Base-by-base conservation (phyloP, 2,329 filamentous ascomycete species). In the Exserohilum rostratum region DNA sequence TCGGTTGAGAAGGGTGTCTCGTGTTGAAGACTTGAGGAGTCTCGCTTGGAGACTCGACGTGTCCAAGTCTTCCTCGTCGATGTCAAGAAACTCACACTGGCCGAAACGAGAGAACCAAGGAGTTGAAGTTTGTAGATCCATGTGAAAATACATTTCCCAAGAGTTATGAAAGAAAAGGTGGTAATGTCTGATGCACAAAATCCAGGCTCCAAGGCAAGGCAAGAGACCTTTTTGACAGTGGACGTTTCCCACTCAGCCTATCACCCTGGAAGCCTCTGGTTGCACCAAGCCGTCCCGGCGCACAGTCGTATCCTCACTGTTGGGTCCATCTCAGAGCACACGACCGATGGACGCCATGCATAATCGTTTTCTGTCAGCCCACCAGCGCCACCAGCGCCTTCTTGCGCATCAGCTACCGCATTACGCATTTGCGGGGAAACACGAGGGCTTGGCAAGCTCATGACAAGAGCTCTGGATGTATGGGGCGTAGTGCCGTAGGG, bases 51-150 rank as follows among this genome's bases (percentile, higher is more conserved):
- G 61, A 37, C 58, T 60, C 18, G 66, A 64, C 3, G 65, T 71
- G 33, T 73, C 68, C 18, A 74, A 50, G n/a, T 71, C 67, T 17
- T 69, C 57, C 37, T 65, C 62, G 27, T 70, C 64, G n/a, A 74
- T 57, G 17, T 69, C 63, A 15, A 73, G 33, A 29, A 74, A 68
- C 18, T 65, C 61, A 57, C 64, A 68, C 22, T 72, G 68, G 33
- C 61, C 63, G 39, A 61, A 61, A 17, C 62, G 60, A 18, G 62
- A 46, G 43, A 59, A 62, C 57, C 51, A 62, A 22, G 55, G 59
- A 10, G 53, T 31, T 15, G 51, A 33, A 35, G 47, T 37, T 27
- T 58, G 46, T 20, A 50, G 53, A 53, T 60, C 58, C 66, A 66
- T 66, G 11, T 46, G 57, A 40, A 67, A 50, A 45, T 55, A 57